Evolutionary conservation across 2,329 filamentous ascomycete genomes (phyloP).

Genomic region (Aspergillus ustus): DNA sequence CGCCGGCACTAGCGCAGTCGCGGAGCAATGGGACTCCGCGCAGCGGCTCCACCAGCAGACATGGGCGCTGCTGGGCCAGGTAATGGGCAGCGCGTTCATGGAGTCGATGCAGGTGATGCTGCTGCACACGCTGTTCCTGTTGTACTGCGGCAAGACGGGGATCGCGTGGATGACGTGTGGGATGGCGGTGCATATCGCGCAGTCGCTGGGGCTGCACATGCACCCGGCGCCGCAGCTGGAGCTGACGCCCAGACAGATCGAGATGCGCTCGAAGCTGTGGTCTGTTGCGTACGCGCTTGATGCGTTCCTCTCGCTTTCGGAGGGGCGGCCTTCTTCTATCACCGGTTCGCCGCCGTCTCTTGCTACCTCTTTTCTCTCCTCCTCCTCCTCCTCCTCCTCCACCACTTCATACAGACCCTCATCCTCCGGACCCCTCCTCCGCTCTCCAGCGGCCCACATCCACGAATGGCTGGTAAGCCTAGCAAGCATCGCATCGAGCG

Average conservation of each 20-base stretch:
- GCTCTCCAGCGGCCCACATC: background rate
- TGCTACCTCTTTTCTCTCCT: background rate
- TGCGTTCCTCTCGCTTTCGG: constrained; percentile 7
- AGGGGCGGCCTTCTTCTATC: background rate
- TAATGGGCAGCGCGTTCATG: constrained; percentile 3
- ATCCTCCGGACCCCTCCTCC: background rate
- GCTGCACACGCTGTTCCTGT: constrained; percentile 1
- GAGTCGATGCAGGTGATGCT: constrained; percentile 11
- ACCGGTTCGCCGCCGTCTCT: background rate
- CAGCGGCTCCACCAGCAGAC: background rate
- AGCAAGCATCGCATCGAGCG: background rate
- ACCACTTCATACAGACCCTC: background rate
- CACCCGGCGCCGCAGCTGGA: background rate
- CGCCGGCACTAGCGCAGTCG: no score
- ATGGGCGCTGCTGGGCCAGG: background rate
- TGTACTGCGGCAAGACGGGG: constrained; percentile 4
- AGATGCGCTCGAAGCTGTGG: background rate
- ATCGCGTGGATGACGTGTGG: constrained; percentile 10
- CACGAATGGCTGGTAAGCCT: constrained; percentile 7
- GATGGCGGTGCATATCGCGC: constrained; percentile 3
- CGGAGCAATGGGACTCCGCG: background rate
- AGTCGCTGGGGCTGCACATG: constrained; percentile 2
- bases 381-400: no score
- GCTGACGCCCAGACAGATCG: background rate
- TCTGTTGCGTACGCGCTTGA: constrained; percentile 1